Evolutionary conservation across 805 yeast genomes (phyloP).

Genomic region (Kuraishia hungarica): DNA sequence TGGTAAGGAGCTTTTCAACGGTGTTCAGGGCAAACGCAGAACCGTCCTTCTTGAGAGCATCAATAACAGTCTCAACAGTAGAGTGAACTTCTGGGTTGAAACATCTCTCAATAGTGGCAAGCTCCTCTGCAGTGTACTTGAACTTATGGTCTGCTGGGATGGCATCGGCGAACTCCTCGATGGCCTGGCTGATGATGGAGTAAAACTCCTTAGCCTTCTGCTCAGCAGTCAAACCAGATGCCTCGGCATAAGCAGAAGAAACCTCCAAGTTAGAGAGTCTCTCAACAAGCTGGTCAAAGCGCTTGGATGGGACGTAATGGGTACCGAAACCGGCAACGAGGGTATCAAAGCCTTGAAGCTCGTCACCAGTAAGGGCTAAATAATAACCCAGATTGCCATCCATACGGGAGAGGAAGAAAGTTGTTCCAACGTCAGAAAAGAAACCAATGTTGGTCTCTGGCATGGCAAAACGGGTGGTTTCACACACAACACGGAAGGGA

Average conservation of each 20-base stretch:
- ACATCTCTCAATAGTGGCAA: slow-evolving; percentile 58
- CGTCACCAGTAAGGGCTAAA: slow-evolving; percentile 79
- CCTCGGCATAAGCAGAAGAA: slow-evolving; percentile 1
- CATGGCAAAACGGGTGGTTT: slow-evolving; percentile 88
- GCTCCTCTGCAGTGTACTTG: slow-evolving; percentile 45
- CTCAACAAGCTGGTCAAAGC: slow-evolving; percentile 50
- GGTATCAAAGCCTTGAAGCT: slow-evolving; percentile 71
- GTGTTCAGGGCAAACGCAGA: slow-evolving; percentile 60
- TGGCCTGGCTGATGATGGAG: slow-evolving; percentile 56
- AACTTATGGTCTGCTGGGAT: slow-evolving; percentile 57
- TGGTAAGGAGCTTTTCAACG: slow-evolving; percentile 43
- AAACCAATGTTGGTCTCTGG: slow-evolving; percentile 97
- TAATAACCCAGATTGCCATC: slow-evolving; percentile 82
- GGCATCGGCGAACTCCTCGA: slow-evolving; percentile 71
- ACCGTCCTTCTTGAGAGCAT: slow-evolving; percentile 42
- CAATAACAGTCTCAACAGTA: slow-evolving; percentile 46
- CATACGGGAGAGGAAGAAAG: slow-evolving; percentile 78
- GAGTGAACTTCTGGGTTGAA: slow-evolving; percentile 38
- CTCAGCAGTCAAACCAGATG: slow-evolving; percentile 6
- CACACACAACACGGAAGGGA: slow-evolving; percentile 91
- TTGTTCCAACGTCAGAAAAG: slow-evolving; percentile 92
- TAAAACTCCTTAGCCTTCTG: slow-evolving; percentile 30
- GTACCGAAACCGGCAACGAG: slow-evolving; percentile 82
- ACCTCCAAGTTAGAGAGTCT: slow-evolving; percentile 56
- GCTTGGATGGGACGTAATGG: slow-evolving; percentile 70